Base-by-base conservation (phyloP, 805 yeast species). In the Saturnispora dispora region DNA sequence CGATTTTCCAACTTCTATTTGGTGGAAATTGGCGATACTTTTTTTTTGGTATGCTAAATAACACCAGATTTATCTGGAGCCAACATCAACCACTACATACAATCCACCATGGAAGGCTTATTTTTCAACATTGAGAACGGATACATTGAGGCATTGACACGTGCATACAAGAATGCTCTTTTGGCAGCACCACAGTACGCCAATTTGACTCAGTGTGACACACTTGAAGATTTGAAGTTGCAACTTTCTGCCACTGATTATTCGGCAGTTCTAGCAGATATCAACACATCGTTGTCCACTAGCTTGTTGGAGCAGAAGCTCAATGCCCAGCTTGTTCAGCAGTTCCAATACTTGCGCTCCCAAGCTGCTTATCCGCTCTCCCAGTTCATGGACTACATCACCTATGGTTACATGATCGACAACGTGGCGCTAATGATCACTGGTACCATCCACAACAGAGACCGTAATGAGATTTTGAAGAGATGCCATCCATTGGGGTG, bases 381-480 rank as follows among this genome's bases (percentile, higher is more conserved):
- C 42, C 79, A 82, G 66, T 89, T 91, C 64, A 77, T 93, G 81
- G 96, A 95, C 66, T 95, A 73, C 66, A 88, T 95, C 65, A 84
- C 95, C 45, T 93, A 90, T 65, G 95, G 97, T 10, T 93, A 95
- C 71, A 93, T 93, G 99, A 95, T 93, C 63, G 99, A 93, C 71
- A 93, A 93, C 67, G 96, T 93, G 39, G 87, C 93, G 23, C 75
- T 93, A 63, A 85, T 93, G 85, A 91, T 93, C 63, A 90, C 97
- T 1, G 99, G 99, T 22, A 89, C 99, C 0, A 79, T 93, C 55
- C 99, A 93, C 65, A 95, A 90, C 63, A 79, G 98, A 62, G 96
- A 95, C 68, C 82, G 87, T 63, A 70, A 81, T 41, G 99, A 93
- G 63, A 84, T 95, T 48, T 76, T 93, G 62, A 81, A 82, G 53